These are phyloP conservation scores for Metschnikowia proteae DNA, from an alignment of 805 yeast genomes.

Conservation along the genomic window DNA sequence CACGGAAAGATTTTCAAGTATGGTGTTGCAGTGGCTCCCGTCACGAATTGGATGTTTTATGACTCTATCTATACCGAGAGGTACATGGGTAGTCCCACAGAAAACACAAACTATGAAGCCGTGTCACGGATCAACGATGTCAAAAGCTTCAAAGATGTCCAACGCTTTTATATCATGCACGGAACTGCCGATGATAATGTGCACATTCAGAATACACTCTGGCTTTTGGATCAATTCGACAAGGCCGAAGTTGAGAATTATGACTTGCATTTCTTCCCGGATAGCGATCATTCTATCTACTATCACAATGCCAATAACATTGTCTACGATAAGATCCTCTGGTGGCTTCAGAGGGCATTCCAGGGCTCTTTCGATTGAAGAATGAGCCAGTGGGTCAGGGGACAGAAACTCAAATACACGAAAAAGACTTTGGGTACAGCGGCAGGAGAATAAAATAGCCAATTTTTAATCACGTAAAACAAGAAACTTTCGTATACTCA, in stretches of 20 bases:
- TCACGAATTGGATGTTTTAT: conserved; percentile 71
- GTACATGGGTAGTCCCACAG: conserved; percentile 56
- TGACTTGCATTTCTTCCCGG: conserved; percentile 88
- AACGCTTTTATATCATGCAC: conserved; percentile 66
- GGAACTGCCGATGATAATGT: conserved; percentile 87
- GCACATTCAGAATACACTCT: conserved; percentile 66
- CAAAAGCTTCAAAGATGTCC: conserved; percentile 43
- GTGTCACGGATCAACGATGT: conserved; percentile 41
- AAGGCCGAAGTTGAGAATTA: conserved; percentile 57
- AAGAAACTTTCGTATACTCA: no score
- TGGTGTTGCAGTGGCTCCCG: conserved; percentile 85
- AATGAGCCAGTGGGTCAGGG: no score
- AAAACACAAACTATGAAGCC: conserved; percentile 44
- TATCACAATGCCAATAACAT: conserved; percentile 76
- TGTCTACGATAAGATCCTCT: conserved; percentile 64
- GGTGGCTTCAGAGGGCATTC: conserved; percentile 67
- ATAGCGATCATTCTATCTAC: conserved; percentile 80
- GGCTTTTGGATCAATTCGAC: conserved; percentile 59
- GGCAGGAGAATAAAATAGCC: no score
- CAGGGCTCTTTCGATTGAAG: conserved; percentile 27
- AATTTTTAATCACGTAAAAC: no score
- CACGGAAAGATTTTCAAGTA: conserved; percentile 58
- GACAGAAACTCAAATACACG: no score
- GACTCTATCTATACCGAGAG: conserved; percentile 81
- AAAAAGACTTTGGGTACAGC: no score